These are phyloP conservation scores for Sanguinoderma infundibulare DNA, from an alignment of 1,284 basidiomycete genomes.

Conservation along the genomic window DNA sequence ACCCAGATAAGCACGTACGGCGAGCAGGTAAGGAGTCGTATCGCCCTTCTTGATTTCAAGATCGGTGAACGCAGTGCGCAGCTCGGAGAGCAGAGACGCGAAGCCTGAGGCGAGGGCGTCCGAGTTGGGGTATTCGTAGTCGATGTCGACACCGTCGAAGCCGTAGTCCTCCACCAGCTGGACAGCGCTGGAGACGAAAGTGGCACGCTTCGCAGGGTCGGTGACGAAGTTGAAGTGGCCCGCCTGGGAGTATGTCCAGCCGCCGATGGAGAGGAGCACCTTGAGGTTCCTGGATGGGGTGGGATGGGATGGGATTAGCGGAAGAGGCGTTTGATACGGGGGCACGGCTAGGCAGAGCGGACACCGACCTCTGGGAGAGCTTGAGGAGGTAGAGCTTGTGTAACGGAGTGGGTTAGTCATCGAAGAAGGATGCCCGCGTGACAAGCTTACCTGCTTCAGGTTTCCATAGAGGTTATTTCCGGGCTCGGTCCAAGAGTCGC, in stretches of 20 bases:
- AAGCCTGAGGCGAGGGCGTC: conserved; percentile 59
- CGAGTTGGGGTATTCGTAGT: conserved; percentile 67
- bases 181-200: conserved; percentile 76
- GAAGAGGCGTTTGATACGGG: conserved; percentile 18
- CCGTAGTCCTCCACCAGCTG: conserved; percentile 85
- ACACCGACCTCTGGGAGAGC: conserved; percentile 57
- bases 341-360: not conserved
- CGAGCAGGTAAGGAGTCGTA: conserved; percentile 58
- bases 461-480: conserved; percentile 87
- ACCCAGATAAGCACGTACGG: conserved; percentile 39
- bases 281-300: conserved; percentile 64
- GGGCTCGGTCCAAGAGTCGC: conserved; percentile 62
- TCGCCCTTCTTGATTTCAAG: conserved; percentile 63
- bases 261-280: conserved; percentile 79
- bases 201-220: conserved; percentile 56
- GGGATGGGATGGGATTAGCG: not conserved
- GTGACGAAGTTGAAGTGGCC: conserved; percentile 72
- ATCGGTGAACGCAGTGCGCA: conserved; percentile 59
- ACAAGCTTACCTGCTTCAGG: conserved; percentile 72
- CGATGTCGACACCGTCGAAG: conserved; percentile 83
- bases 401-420: not conserved
- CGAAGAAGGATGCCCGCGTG: not conserved
- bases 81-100: conserved; percentile 57
- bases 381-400: conserved; percentile 67
- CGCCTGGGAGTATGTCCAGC: conserved; percentile 72